Percentiles rank a stretch among this genome's conserved stretches.
These are phyloP conservation scores for Thelephora terrestris DNA, from an alignment of 1,284 basidiomycete genomes.

Conservation along the genomic window DNA sequence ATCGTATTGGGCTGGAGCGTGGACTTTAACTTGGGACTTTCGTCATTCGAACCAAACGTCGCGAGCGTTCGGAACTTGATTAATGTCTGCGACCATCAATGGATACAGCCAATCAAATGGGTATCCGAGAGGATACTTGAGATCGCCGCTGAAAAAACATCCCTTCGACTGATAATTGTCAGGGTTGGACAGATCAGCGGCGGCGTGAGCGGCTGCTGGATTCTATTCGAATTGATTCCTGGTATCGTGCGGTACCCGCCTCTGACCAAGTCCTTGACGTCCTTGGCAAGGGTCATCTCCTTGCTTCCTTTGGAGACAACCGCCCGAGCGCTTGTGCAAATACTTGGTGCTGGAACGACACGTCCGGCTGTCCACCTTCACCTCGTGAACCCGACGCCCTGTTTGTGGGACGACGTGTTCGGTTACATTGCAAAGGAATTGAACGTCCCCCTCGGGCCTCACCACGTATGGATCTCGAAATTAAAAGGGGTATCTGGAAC, in stretches of 20 bases:
- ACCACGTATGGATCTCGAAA: constrained; percentile 13
- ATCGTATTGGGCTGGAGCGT: background rate
- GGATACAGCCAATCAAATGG: constrained; percentile 34
- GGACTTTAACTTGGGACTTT: constrained; percentile 1
- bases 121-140: constrained; percentile 24
- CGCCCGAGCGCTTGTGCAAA: constrained; percentile 11
- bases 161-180: constrained; percentile 22
- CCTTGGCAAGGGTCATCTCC: constrained; percentile 3
- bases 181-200: constrained; percentile 37
- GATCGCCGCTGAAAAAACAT: constrained; percentile 12
- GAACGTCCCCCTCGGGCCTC: constrained; percentile 15
- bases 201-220: constrained; percentile 30
- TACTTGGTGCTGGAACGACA: constrained; percentile 9
- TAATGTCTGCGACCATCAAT: constrained; percentile 16
- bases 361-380: constrained; percentile 12
- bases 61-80: constrained; percentile 1
- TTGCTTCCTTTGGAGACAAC: constrained; percentile 11
- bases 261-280: background rate
- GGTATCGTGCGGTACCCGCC: constrained; percentile 13
- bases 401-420: constrained; percentile 13
- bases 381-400: constrained; percentile 20
- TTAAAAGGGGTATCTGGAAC: constrained; percentile 3
- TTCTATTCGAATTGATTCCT: constrained; percentile 21
- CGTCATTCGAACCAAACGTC: constrained; percentile 4
- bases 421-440: constrained; percentile 12